A percentile compares a stretch with the other conserved stretches of the same genome.
These are phyloP conservation scores for Imleria badia DNA, from an alignment of 768 basidiomycete species.

Conservation along the genomic window DNA sequence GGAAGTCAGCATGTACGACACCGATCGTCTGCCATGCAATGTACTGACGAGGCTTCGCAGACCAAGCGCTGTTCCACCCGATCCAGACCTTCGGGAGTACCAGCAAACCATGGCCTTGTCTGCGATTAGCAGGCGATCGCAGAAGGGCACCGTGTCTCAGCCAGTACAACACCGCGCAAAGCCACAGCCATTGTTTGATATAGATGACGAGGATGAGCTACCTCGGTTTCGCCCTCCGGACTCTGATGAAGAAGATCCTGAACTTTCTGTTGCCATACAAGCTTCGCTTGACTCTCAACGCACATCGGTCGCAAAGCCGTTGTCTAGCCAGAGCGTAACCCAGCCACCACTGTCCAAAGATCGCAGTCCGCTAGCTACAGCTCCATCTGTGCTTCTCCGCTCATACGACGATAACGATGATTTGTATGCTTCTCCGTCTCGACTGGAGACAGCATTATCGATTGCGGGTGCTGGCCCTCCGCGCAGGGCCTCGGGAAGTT, in stretches of 20 bases:
- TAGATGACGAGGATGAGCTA: conserved; percentile 47
- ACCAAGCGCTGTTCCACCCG: conserved; percentile 38
- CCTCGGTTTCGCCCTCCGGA: conserved; percentile 23
- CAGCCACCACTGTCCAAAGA: conserved; percentile 8
- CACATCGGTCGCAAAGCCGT: background rate
- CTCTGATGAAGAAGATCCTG: conserved; percentile 50
- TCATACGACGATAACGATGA: conserved; percentile 42
- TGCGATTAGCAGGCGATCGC: conserved; percentile 53
- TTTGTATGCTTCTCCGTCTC: conserved; percentile 49
- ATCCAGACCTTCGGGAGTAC: conserved; percentile 64
- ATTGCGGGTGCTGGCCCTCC: conserved; percentile 59
- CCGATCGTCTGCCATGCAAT: background rate
- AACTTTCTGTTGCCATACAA: conserved; percentile 59
- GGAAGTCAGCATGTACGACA: conserved; percentile 66
- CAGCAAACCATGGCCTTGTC: conserved; percentile 60
- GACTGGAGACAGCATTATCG: conserved; percentile 65
- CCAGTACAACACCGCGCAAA: conserved; percentile 36
- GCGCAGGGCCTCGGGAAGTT: conserved; percentile 15
- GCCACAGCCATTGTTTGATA: conserved; percentile 51
- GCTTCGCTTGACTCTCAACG: conserved; percentile 49
- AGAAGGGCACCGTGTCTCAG: conserved; percentile 27
- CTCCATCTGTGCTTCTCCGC: background rate
- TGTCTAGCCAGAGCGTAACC: background rate
- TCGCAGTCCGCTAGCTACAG: background rate
- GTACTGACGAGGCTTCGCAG: conserved; percentile 19